phyloP scores from a whole-genome alignment of 2,329 filamentous ascomycete species.

The Cyphellophora europaea region DNA sequence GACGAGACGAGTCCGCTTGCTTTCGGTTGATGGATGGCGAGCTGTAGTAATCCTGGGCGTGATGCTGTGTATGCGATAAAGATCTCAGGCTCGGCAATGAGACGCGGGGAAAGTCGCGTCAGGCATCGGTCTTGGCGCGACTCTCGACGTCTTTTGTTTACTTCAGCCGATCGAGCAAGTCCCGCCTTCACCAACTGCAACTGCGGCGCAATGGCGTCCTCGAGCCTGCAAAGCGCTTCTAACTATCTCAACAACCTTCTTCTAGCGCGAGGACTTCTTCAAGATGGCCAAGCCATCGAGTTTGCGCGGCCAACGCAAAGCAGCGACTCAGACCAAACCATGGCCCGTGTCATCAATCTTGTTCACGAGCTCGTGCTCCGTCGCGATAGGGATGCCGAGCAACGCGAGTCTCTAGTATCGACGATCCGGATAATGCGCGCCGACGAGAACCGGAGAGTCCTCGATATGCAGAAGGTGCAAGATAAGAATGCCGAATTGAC shows the following conservation, averaged over 20 bases:
- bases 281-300: conserved; percentile 55
- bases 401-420: conserved; percentile 71
- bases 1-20: too few relatives aligned
- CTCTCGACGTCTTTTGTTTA: too few relatives aligned
- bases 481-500: conserved; percentile 47
- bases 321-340: conserved; percentile 53
- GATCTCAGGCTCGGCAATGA: too few relatives aligned
- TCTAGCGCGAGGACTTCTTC: conserved; percentile 53
- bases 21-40: too few relatives aligned
- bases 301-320: conserved; percentile 65
- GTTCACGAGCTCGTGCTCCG: conserved; percentile 88
- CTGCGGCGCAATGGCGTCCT: conserved; percentile 13
- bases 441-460: conserved; percentile 64
- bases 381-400: conserved; percentile 82
- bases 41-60: too few relatives aligned
- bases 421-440: conserved; percentile 68
- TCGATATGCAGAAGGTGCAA: conserved; percentile 53
- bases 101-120: too few relatives aligned
- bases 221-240: conserved; percentile 47
- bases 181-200: too few relatives aligned
- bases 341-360: conserved; percentile 81
- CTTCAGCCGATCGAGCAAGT: too few relatives aligned
- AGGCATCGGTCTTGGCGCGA: too few relatives aligned
- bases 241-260: conserved; percentile 57
- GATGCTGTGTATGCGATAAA: too few relatives aligned